Conservation (phyloP, 2,329 filamentous ascomycete species). For the Ceratocystis eucalypticola region DNA sequence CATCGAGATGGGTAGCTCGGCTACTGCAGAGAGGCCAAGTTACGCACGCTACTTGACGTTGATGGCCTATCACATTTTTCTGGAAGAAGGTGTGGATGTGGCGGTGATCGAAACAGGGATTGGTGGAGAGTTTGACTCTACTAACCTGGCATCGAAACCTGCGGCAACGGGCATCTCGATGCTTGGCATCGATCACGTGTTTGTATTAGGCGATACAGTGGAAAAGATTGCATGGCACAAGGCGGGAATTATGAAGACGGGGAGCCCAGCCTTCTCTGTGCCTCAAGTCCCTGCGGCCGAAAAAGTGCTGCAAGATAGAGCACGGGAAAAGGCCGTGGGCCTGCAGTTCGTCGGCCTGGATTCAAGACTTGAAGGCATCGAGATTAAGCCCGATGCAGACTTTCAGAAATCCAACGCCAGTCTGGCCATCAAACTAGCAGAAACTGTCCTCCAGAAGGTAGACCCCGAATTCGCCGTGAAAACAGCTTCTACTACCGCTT, state of each 20-base stretch:
- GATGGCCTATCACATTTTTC: constrained; percentile 53
- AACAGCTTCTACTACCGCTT: constrained; percentile 22
- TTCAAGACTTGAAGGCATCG: constrained; percentile 32
- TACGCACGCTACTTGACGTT: constrained; percentile 52
- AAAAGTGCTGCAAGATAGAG: constrained; percentile 36
- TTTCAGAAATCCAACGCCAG: constrained; percentile 49
- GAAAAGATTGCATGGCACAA: constrained; percentile 63
- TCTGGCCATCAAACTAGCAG: constrained; percentile 39
- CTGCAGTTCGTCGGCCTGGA: constrained; percentile 37
- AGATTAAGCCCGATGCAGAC: constrained; percentile 37
- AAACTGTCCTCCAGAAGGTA: constrained; percentile 35
- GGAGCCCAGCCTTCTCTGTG: constrained; percentile 44
- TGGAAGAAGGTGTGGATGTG: constrained; percentile 47
- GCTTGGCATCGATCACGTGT: constrained; percentile 57
- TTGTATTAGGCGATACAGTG: constrained; percentile 46
- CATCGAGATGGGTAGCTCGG: not conserved
- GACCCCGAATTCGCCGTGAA: constrained; percentile 25
- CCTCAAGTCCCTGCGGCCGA: constrained; percentile 36
- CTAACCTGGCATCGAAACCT: constrained; percentile 49
- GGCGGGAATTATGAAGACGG: constrained; percentile 54
- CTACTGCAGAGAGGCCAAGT: constrained; percentile 30
- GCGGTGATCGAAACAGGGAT: constrained; percentile 55
- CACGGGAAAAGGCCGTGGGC: constrained; percentile 37
- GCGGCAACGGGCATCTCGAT: constrained; percentile 48
- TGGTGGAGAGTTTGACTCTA: constrained; percentile 55